phyloP scores from a whole-genome alignment of 306 rosid species.

The Rosa rugosa region DNA sequence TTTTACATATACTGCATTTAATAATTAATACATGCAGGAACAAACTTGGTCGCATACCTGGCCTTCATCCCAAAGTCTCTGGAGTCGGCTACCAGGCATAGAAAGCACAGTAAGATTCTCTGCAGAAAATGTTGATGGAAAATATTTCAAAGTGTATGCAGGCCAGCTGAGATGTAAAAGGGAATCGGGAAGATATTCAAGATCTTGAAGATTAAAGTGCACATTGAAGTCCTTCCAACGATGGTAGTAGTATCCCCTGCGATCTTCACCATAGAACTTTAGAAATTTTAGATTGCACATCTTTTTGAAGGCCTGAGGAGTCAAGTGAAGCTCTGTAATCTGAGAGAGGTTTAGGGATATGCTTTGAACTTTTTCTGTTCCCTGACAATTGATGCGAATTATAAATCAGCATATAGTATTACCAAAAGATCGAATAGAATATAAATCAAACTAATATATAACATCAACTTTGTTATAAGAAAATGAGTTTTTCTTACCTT shows the following conservation, averaged over 20 bases:
- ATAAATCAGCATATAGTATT: background rate
- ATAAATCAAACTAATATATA: background rate
- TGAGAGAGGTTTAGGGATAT: background rate
- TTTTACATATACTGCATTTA: background rate
- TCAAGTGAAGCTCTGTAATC: background rate
- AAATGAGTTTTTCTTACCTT: background rate
- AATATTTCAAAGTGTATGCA: slow-evolving; percentile 1
- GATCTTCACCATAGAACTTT: background rate
- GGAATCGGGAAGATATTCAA: slow-evolving; percentile 22
- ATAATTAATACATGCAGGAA: background rate
- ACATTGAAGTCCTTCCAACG: background rate
- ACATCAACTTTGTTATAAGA: background rate
- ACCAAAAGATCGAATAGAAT: no score
- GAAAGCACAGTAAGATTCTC: slow-evolving; percentile 10
- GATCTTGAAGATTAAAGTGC: background rate
- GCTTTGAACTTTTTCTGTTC: slow-evolving; percentile 5
- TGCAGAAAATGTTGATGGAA: slow-evolving; percentile 6
- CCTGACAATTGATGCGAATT: slow-evolving; percentile 11
- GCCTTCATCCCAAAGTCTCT: slow-evolving; percentile 2
- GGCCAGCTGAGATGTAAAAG: slow-evolving; percentile 20
- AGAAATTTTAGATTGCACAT: slow-evolving; percentile 32
- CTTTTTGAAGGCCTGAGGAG: slow-evolving; percentile 20
- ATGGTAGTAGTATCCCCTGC: background rate
- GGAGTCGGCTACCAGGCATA: background rate
- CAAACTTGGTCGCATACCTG: background rate